phyloP scores from a whole-genome alignment of 1,284 basidiomycete species.

The Caloboletus firmus region DNA sequence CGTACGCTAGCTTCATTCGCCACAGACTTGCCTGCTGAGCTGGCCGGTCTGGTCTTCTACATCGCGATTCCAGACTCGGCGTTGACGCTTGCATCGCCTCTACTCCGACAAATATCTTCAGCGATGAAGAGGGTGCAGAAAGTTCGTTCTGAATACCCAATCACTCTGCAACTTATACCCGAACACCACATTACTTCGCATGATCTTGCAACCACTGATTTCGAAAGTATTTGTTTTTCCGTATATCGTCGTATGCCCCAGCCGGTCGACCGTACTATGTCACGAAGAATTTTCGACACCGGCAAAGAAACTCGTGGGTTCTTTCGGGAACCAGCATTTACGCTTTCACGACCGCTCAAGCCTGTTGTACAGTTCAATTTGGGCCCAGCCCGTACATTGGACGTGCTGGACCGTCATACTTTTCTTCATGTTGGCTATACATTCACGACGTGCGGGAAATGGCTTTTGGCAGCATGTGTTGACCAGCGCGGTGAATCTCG shows the following conservation, averaged over 20 bases:
- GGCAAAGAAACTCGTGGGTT: slow-evolving; percentile 44
- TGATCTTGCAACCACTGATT: slow-evolving; percentile 21
- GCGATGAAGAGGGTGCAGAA: slow-evolving; percentile 56
- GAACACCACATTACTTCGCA: slow-evolving; percentile 51
- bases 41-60: slow-evolving; percentile 59
- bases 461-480: slow-evolving; percentile 71
- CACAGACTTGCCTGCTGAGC: slow-evolving; percentile 41
- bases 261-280: slow-evolving; percentile 58
- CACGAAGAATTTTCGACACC: slow-evolving; percentile 48
- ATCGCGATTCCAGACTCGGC: slow-evolving; percentile 59
- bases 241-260: slow-evolving; percentile 70
- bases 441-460: slow-evolving; percentile 62
- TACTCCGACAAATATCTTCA: slow-evolving; percentile 64
- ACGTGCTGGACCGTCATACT: slow-evolving; percentile 67
- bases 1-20: slow-evolving; percentile 49
- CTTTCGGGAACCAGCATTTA: slow-evolving; percentile 65
- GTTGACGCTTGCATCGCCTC: slow-evolving; percentile 57
- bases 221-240: slow-evolving; percentile 49
- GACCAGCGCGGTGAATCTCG: slow-evolving; percentile 77
- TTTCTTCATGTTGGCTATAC: slow-evolving; percentile 76
- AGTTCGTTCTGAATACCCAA: slow-evolving; percentile 43
- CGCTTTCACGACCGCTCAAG: slow-evolving; percentile 52
- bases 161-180: slow-evolving; percentile 70
- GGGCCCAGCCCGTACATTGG: slow-evolving; percentile 52
- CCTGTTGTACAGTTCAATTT: slow-evolving; percentile 47